Conservation (phyloP, 1,284 basidiomycete genomes). For the Caloboletus firmus region DNA sequence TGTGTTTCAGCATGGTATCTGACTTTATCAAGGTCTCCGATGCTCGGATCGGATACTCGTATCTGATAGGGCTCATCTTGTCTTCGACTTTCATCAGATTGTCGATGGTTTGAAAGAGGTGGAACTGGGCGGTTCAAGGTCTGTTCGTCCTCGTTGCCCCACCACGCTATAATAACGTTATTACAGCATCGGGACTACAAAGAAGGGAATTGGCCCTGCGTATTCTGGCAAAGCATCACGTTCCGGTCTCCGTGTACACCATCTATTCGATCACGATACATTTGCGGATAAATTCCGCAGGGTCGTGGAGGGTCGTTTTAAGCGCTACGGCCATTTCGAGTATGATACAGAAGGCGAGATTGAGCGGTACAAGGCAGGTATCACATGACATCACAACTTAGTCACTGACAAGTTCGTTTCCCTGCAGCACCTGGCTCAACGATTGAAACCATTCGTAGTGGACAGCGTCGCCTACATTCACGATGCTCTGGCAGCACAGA, state of each 20-base stretch:
- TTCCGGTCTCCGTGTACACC: conserved; percentile 94
- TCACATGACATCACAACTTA: background rate
- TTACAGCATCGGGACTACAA: conserved; percentile 91
- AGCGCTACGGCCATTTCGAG: conserved; percentile 97
- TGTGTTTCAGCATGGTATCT: background rate
- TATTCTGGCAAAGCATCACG: conserved; percentile 98
- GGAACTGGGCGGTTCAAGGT: conserved; percentile 90
- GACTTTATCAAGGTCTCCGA: conserved; percentile 67
- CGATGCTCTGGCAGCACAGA: conserved; percentile 71
- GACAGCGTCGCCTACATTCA: conserved; percentile 89
- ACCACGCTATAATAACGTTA: conserved; percentile 5
- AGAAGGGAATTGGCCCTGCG: conserved; percentile 97
- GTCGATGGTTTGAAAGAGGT: conserved; percentile 98
- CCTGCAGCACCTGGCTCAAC: conserved; percentile 74
- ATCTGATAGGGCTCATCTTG: conserved; percentile 95
- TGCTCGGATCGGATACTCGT: conserved; percentile 87
- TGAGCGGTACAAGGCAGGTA: conserved; percentile 77
- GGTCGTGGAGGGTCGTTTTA: conserved; percentile 95
- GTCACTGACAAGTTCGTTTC: background rate
- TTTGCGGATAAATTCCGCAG: conserved; percentile 94
- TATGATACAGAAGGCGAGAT: conserved; percentile 99
- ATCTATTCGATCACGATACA: conserved; percentile 86
- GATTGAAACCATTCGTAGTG: conserved; percentile 85
- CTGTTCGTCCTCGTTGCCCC: conserved; percentile 18
- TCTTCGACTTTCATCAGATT: conserved; percentile 99